Percentiles rank a stretch among this genome's conserved stretches.
Conservation (phyloP, 2,329 filamentous ascomycete species). For the Pseudogymnoascus sp. region DNA sequence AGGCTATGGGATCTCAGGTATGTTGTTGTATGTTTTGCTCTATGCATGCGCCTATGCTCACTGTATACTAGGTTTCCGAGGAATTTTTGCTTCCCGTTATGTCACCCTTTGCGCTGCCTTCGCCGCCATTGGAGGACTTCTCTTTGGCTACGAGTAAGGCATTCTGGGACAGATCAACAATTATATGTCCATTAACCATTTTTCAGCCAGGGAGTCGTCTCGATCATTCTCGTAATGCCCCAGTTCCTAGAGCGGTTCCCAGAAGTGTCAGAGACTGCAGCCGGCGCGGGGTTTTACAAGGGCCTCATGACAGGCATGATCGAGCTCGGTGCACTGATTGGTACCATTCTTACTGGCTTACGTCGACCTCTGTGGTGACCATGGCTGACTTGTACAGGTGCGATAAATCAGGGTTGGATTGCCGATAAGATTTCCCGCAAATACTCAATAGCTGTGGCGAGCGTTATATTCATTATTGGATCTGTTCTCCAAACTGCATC, state of each 20-base stretch:
- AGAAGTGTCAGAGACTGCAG: conserved; percentile 26
- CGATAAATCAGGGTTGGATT: conserved; percentile 39
- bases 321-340: conserved; percentile 41
- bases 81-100: conserved; percentile 27
- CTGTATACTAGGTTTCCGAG: conserved; percentile 22
- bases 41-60: conserved; percentile 9
- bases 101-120: conserved; percentile 29
- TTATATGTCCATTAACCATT: neutral
- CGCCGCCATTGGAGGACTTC: conserved; percentile 32
- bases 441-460: conserved; percentile 42
- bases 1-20: neutral
- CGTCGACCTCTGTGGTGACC: neutral
- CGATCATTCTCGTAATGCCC: conserved; percentile 30
- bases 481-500: conserved; percentile 42
- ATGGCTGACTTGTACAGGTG: conserved; percentile 18
- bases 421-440: conserved; percentile 44
- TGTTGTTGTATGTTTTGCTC: neutral
- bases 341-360: neutral
- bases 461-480: conserved; percentile 41
- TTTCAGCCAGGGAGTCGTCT: conserved; percentile 32
- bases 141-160: conserved; percentile 32
- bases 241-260: conserved; percentile 28
- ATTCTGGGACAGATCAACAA: neutral
- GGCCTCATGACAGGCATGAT: conserved; percentile 44
- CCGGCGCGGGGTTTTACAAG: conserved; percentile 19